A percentile compares a stretch with the other conserved stretches of the same genome.
Evolutionary conservation across 192 early-diverging fungal species (phyloP).

Genomic region (Fimicolochytrium jonesii): DNA sequence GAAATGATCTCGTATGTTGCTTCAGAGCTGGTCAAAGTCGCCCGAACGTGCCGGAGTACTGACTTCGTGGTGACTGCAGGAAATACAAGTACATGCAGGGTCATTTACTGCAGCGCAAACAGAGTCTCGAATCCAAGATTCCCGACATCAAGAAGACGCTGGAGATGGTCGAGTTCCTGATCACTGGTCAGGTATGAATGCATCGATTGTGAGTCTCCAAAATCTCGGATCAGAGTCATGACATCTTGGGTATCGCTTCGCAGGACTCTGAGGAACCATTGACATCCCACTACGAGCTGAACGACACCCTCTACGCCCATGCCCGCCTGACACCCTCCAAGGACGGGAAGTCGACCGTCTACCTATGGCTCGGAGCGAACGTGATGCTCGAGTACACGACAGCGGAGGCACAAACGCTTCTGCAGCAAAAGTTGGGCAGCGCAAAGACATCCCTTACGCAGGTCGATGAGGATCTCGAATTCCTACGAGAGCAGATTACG

Average conservation of each 20-base stretch:
- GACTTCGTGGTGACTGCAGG: slow-evolving; percentile 35
- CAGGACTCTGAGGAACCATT: slow-evolving; percentile 63
- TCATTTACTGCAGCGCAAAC: slow-evolving; percentile 79
- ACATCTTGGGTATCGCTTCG: not conserved
- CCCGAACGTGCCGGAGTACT: not conserved
- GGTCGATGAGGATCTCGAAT: slow-evolving; percentile 85
- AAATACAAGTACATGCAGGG: slow-evolving; percentile 99
- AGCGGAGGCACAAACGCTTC: slow-evolving; percentile 78
- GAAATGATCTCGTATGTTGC: slow-evolving; percentile 74
- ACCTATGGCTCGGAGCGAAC: slow-evolving; percentile 96
- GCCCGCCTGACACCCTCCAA: slow-evolving; percentile 67
- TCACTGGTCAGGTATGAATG: slow-evolving; percentile 37
- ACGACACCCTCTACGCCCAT: slow-evolving; percentile 88
- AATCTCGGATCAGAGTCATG: not conserved
- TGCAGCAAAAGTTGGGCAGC: slow-evolving; percentile 68
- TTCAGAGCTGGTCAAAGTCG: not conserved
- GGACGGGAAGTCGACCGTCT: too few species aligned
- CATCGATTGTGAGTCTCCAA: not conserved
- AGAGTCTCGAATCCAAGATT: slow-evolving; percentile 83
- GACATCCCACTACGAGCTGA: slow-evolving; percentile 85
- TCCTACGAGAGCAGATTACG: slow-evolving; percentile 93
- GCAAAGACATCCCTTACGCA: slow-evolving; percentile 71
- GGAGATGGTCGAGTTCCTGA: slow-evolving; percentile 77
- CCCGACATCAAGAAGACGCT: slow-evolving; percentile 95
- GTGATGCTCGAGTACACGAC: slow-evolving; percentile 95